A percentile compares a stretch with the other conserved stretches of the same genome.
Conservation (phyloP, 2,329 filamentous ascomycete species). For the Coniella lustricola region DNA sequence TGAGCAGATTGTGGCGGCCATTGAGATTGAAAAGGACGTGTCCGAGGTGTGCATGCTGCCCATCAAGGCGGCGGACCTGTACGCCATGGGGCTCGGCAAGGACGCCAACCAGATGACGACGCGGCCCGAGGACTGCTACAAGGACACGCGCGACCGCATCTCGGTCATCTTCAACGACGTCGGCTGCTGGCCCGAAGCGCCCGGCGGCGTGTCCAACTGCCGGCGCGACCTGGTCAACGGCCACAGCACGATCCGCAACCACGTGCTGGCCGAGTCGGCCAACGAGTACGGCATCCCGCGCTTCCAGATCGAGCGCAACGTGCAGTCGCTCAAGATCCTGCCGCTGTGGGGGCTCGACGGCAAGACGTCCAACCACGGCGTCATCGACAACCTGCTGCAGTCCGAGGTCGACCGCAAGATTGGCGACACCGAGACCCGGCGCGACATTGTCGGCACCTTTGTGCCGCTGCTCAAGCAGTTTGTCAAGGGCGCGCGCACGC, state of each 20-base stretch:
- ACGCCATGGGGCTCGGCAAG: conserved; percentile 34
- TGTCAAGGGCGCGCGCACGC: conserved; percentile 42
- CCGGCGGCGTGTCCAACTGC: conserved; percentile 49
- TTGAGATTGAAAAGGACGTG: conserved; percentile 31
- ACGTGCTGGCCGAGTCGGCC: conserved; percentile 47
- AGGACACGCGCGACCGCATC: conserved; percentile 39
- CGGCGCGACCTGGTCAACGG: conserved; percentile 48
- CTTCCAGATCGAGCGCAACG: conserved; percentile 48
- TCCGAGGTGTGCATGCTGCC: conserved; percentile 31
- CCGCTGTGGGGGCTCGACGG: conserved; percentile 49
- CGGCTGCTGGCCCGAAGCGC: conserved; percentile 46
- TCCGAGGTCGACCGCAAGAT: conserved; percentile 42
- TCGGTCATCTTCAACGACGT: conserved; percentile 46
- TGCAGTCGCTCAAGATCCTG: conserved; percentile 46
- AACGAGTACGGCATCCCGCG: conserved; percentile 49
- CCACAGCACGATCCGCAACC: conserved; percentile 45
- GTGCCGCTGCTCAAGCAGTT: conserved; percentile 43
- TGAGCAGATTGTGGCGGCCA: conserved; percentile 29
- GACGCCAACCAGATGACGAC: conserved; percentile 34
- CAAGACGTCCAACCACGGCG: conserved; percentile 43
- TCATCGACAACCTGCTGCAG: conserved; percentile 47
- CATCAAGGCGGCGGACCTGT: conserved; percentile 33
- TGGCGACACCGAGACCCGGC: conserved; percentile 29
- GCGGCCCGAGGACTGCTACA: conserved; percentile 33
- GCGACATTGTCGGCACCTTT: conserved; percentile 45